Evolutionary conservation across 176 grass and related monocot genomes (phyloP), one percentile per base, ranked within the genome.

Genomic region (Tillandsia fasciculata): DNA sequence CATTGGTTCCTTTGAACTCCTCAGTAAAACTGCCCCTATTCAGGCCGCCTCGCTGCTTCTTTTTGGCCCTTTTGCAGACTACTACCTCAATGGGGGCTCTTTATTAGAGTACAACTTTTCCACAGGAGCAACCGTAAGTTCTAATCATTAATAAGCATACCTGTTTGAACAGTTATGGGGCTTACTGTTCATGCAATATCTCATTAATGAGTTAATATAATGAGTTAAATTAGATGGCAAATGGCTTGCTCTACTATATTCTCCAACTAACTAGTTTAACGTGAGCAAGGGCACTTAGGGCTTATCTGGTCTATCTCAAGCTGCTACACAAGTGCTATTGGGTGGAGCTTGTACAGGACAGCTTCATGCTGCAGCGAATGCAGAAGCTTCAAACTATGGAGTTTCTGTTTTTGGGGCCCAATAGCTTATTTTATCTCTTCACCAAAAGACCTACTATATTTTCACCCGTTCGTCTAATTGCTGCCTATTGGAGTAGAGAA

Each of bases 1-100:
- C 61, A 90, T 99, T 75, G 90, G 95, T 24, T 99, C 95, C 20
- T 94, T 94, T 83, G 90, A 94, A 87, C 78, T 99, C 51, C 78
- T 88, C 29, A 93, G 87, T 74, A 87, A 88, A 78, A 90, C 95
- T 53, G 90, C 90, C 64, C 90, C 84, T 33, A 92, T 92, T 64
- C 94, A 97, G 68, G 94, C 94, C 17, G 2, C 71, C 63, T 97
- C 94, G 79, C 94, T 97, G 51, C 72, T 97, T 70, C 53, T 87
- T 57, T 76, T 96, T 65, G 93, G 93, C 0, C 93, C 89, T 23
- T 96, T 96, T 83, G 74, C 78, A 7, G 93, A 96, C 59, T 92
- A 96, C 71, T 92, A 75, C 59, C 86, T 96, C 24, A 96, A 96
- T 56, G 88, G 86, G 17, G 69, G 26, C 26, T 92, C 81, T 23